Conservation (phyloP, 148 eudicot genomes). For the Limonium bicolor region DNA sequence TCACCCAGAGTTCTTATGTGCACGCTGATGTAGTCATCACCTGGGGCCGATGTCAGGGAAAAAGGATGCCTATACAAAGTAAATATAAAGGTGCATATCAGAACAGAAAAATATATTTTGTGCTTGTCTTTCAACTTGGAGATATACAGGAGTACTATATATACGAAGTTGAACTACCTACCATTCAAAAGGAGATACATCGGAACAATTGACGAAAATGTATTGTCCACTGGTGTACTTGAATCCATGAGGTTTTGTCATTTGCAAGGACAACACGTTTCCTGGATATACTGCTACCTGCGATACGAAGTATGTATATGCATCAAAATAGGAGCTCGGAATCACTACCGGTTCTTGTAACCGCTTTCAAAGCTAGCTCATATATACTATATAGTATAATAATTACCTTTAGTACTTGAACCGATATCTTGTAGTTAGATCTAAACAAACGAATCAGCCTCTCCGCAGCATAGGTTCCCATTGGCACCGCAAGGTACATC, state of each 20-base stretch:
- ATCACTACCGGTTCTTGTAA: too few species aligned
- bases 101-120: too few species aligned
- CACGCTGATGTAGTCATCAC: constrained; percentile 44
- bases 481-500: constrained; percentile 47
- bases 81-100: neutral
- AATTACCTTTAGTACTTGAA: constrained; percentile 28
- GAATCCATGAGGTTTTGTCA: constrained; percentile 40
- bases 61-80: constrained; percentile 39
- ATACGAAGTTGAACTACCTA: constrained; percentile 7
- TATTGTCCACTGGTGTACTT: constrained; percentile 46
- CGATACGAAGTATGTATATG: too few species aligned
- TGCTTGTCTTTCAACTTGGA: too few species aligned
- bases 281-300: constrained; percentile 62
- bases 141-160: too few species aligned
- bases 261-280: constrained; percentile 30
- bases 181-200: constrained; percentile 55
- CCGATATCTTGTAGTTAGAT: constrained; percentile 34
- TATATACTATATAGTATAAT: neutral
- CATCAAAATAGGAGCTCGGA: too few species aligned
- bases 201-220: constrained; percentile 43
- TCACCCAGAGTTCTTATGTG: constrained; percentile 54
- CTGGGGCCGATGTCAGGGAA: constrained; percentile 51
- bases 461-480: constrained; percentile 24
- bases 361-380: too few species aligned
- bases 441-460: constrained; percentile 30